Evolutionary conservation across 352 stramenopile genomes (phyloP).

Genomic region (Phytophthora litchii): DNA sequence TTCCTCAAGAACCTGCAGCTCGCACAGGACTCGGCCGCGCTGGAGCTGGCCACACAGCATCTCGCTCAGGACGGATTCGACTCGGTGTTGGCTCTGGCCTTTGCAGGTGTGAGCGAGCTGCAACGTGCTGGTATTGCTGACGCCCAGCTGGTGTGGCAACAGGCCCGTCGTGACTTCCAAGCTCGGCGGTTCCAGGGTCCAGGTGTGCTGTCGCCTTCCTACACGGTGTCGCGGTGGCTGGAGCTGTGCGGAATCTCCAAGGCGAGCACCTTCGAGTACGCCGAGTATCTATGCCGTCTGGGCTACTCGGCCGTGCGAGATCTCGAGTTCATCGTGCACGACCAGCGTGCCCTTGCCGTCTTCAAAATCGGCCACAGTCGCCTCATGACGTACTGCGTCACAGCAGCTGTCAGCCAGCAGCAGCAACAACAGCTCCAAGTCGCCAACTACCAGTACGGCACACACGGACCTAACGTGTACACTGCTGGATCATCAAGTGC

Average conservation of each 20-base stretch:
- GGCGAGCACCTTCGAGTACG: constrained; percentile 54
- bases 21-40: constrained; percentile 32
- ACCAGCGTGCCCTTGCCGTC: constrained; percentile 47
- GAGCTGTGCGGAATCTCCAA: constrained; percentile 58
- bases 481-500: constrained; percentile 45
- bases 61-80: constrained; percentile 69
- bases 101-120: constrained; percentile 54
- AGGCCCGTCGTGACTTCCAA: constrained; percentile 52
- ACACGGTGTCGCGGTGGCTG: constrained; percentile 70
- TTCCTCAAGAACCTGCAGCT: constrained; percentile 64
- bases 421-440: constrained; percentile 33
- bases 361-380: constrained; percentile 56
- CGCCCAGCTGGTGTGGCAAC: constrained; percentile 53
- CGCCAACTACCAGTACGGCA: constrained; percentile 37
- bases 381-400: constrained; percentile 52
- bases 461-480: constrained; percentile 35
- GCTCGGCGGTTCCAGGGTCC: constrained; percentile 47
- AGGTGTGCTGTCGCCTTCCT: constrained; percentile 36
- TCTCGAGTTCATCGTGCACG: constrained; percentile 62
- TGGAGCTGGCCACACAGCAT: constrained; percentile 40
- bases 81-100: constrained; percentile 57
- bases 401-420: constrained; percentile 34
- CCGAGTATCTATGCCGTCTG: constrained; percentile 58
- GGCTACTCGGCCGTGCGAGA: constrained; percentile 65
- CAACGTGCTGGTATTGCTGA: constrained; percentile 56